Conservation (phyloP, 177 flowering plant genomes). For the Vitis hybrid region DNA sequence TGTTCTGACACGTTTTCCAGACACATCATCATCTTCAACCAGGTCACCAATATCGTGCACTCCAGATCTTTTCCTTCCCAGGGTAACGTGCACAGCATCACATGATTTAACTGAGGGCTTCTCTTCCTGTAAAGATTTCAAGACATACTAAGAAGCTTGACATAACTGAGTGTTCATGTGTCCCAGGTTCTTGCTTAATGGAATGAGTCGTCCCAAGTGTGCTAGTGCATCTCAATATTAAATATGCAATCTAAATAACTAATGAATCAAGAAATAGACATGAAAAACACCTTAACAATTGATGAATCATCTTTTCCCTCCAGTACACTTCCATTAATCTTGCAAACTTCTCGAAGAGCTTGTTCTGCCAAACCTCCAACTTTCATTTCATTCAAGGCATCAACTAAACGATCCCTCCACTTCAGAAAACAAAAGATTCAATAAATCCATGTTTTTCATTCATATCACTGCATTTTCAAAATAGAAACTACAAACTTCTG, state of each 20-base stretch:
- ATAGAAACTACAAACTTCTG: no score
- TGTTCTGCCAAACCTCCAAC: slow-evolving; percentile 43
- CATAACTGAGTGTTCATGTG: not conserved
- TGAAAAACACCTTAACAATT: slow-evolving; percentile 18
- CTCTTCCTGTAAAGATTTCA: slow-evolving; percentile 52
- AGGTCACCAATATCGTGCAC: slow-evolving; percentile 32
- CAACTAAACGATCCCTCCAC: slow-evolving; percentile 84
- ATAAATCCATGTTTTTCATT: no score
- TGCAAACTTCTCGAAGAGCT: slow-evolving; percentile 28
- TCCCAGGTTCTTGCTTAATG: not conserved
- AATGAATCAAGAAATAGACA: not conserved
- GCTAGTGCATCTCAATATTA: no score
- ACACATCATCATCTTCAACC: slow-evolving; percentile 34
- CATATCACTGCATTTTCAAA: no score
- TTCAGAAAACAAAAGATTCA: slow-evolving; percentile 23
- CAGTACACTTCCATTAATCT: slow-evolving; percentile 38
- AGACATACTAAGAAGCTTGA: slow-evolving; percentile 11
- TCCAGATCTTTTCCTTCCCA: slow-evolving; percentile 61
- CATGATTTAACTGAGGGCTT: slow-evolving; percentile 24
- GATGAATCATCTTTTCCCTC: slow-evolving; percentile 22
- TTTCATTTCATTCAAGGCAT: slow-evolving; percentile 65
- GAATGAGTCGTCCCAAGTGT: no score
- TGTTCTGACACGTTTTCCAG: slow-evolving; percentile 60
- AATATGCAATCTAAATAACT: not conserved
- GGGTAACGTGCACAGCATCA: slow-evolving; percentile 31